Evolutionary conservation across 176 grass and related monocot genomes (phyloP), one percentile per base, ranked within the genome.

Genomic region (Phoenix roebelenii): DNA sequence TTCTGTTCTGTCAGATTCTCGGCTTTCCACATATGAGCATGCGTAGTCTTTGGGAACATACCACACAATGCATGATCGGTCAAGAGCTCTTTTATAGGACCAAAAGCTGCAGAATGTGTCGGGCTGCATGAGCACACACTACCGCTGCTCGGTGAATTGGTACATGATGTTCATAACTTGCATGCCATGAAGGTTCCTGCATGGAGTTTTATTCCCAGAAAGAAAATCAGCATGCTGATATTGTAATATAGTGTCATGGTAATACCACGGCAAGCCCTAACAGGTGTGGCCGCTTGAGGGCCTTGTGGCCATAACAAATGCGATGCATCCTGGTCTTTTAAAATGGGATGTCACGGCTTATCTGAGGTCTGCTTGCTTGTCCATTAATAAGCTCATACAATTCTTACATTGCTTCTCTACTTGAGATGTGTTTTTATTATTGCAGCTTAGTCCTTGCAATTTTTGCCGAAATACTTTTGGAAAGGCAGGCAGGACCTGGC

Each of bases 1-100:
- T 25, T 65, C 63, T 52, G 49, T 51, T 35, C 63, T 52, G 16
- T 52, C 62, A 65, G 62, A 65, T 65, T 52, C 48, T 52, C 49
- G 62, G 49, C 62, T 65, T 65, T 65, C 62, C 0, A 51, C 22
- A 18, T 52, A 52, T 17, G 49, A 51, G 63, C 24, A 52, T 52
- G 49, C 52, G 51, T 65, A 65, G 49, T 16, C 16, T 17, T 20
- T 65, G 49, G 7, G 10, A 51, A 52, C 14, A 51, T 65, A 15
- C 25, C 17, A 63, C 48, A 29, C 50, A 18, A 16, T 20, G 51
- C 12, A 48, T 62, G 29, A 18, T 62, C 16, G 2, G 26, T 23
- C 22, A 25, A 16, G 15, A 65, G 5, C 63, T 65, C 18, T 18
- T 23, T n/a, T 5, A 65, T 26, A 39, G 10, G 10, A 50, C 5